Percentiles rank a stretch among this genome's conserved stretches.
Conservation (phyloP, 306 rosid genomes). For the Rosa lucieae region DNA sequence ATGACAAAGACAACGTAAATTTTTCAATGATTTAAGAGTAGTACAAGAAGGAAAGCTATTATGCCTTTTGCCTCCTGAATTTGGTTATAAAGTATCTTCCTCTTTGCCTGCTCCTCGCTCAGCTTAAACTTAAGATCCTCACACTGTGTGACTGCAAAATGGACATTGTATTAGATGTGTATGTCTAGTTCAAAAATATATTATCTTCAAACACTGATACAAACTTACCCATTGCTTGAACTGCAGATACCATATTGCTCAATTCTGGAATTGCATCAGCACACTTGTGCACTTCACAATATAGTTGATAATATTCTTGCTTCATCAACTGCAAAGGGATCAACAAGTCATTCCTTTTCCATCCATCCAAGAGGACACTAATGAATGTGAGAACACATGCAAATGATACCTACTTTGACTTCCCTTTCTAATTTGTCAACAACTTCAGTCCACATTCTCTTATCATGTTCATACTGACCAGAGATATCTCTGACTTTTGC, state of each 20-base stretch:
- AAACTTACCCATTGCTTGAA: conserved; percentile 32
- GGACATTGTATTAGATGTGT: not conserved
- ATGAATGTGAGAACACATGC: not conserved
- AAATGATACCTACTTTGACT: conserved; percentile 11
- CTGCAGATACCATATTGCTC: conserved; percentile 29
- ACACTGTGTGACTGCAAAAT: conserved; percentile 19
- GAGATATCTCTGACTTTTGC: conserved; percentile 15
- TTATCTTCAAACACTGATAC: not conserved
- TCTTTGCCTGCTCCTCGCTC: conserved; percentile 29
- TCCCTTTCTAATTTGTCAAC: conserved; percentile 13
- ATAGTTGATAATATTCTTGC: conserved; percentile 19
- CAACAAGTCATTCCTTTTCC: not conserved
- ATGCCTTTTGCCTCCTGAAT: conserved; percentile 36
- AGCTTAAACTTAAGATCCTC: conserved; percentile 26
- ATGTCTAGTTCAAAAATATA: not conserved
- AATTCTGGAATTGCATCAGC: conserved; percentile 26
- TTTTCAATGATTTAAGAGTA: not conserved
- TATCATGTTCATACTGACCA: conserved; percentile 17
- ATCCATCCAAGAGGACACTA: conserved; percentile 2
- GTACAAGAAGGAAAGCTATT: not conserved
- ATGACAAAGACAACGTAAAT: not conserved
- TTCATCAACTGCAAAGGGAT: conserved; percentile 26
- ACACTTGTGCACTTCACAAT: conserved; percentile 17
- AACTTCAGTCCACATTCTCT: conserved; percentile 20
- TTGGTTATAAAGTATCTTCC: conserved; percentile 27